Evolutionary conservation across 2,329 filamentous ascomycete genomes (phyloP).

Genomic region (Aspergillus hiratsukae): DNA sequence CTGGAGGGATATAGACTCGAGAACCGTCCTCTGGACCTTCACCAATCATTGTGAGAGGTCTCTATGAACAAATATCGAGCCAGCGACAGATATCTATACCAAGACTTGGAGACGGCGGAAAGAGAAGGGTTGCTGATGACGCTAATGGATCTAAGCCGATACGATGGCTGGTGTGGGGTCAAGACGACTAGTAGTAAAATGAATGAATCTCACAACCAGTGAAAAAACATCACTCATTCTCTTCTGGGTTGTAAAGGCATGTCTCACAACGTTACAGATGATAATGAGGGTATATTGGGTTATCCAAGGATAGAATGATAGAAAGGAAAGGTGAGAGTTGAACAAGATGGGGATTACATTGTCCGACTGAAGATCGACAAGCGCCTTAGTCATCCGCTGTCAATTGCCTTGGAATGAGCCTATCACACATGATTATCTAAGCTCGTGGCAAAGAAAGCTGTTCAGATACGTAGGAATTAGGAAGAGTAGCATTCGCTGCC

Average conservation of each 20-base stretch:
- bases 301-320: not conserved
- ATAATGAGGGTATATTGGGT: not conserved
- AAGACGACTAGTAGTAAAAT: not conserved
- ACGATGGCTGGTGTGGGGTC: constrained; percentile 1
- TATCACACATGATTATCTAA: not conserved
- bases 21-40: constrained; percentile 28
- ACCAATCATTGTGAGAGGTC: constrained; percentile 23
- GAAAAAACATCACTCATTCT: not conserved
- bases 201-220: not conserved
- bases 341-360: not conserved
- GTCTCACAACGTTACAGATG: not conserved
- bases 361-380: not conserved
- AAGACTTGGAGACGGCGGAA: not conserved
- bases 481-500: not conserved
- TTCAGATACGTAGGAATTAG: no score
- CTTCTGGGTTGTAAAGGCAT: not conserved
- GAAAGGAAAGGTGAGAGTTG: not conserved
- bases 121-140: not conserved
- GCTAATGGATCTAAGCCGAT: not conserved
- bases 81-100: constrained; percentile 5
- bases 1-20: constrained; percentile 30
- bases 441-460: not conserved
- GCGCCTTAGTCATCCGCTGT: not conserved
- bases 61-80: constrained; percentile 5
- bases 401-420: not conserved